Percentiles rank a stretch among this genome's conserved stretches.
phyloP scores from a whole-genome alignment of 768 basidiomycete genomes.

The Hebeloma cylindrosporum region DNA sequence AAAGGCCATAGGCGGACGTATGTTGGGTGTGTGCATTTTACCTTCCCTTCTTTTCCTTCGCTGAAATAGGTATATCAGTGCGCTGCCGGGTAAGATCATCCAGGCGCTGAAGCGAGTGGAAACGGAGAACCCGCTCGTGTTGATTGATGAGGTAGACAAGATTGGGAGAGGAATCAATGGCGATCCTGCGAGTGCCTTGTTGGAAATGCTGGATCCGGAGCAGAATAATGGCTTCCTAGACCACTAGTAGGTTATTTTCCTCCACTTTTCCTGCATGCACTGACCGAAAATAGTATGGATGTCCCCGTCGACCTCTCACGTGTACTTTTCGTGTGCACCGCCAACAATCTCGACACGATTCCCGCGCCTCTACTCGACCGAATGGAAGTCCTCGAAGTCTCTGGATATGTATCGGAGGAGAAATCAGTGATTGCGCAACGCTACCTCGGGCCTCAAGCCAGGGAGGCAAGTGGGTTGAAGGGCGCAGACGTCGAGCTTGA shows the following conservation, averaged over 20 bases:
- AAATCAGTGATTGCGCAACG: constrained; percentile 84
- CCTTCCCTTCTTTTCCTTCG: background rate
- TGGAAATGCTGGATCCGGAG: constrained; percentile 94
- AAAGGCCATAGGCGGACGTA: constrained; percentile 99
- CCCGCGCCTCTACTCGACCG: constrained; percentile 91
- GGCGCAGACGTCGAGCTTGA: constrained; percentile 81
- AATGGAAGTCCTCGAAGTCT: constrained; percentile 96
- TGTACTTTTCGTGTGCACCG: constrained; percentile 97
- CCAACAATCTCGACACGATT: constrained; percentile 91
- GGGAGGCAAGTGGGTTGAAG: constrained; percentile 84
- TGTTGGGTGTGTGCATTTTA: constrained; percentile 61
- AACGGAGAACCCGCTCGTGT: constrained; percentile 89
- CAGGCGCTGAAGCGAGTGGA: constrained; percentile 92
- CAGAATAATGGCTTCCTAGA: constrained; percentile 94
- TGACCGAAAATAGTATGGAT: constrained; percentile 69
- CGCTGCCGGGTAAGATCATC: constrained; percentile 92
- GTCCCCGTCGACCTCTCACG: constrained; percentile 95
- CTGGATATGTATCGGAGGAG: constrained; percentile 92
- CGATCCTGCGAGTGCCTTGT: constrained; percentile 85
- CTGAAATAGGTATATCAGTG: constrained; percentile 40
- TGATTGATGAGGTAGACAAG: constrained; percentile 97
- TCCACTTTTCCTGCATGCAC: constrained; percentile 5
- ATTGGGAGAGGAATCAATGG: constrained; percentile 90
- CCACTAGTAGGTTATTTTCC: constrained; percentile 72
- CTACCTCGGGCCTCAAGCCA: constrained; percentile 92